Evolutionary conservation across 352 stramenopile genomes (phyloP).

Genomic region (Pythium oligandrum): DNA sequence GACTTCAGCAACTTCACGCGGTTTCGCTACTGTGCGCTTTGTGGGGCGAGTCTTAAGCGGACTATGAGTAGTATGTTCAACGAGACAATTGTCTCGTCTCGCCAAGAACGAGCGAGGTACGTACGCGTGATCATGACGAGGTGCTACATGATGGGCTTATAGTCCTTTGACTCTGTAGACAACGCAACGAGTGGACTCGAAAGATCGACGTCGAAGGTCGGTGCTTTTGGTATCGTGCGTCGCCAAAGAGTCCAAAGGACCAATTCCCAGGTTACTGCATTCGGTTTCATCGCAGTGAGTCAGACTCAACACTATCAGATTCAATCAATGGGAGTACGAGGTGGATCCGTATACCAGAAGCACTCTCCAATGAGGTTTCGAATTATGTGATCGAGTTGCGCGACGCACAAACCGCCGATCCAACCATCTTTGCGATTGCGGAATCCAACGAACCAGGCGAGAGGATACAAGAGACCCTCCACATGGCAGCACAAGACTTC

Average conservation of each 20-base stretch:
- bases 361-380: no score
- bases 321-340: no score
- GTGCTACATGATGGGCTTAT: not conserved
- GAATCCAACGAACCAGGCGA: not conserved
- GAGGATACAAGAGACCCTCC: not conserved
- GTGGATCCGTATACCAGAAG: no score
- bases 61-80: not conserved
- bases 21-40: not conserved
- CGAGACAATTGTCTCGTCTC: not conserved
- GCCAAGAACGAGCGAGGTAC: not conserved
- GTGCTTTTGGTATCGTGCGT: not conserved
- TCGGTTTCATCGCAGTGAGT: no score
- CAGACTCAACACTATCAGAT: no score
- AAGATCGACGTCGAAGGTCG: not conserved
- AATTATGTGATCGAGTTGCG: no score
- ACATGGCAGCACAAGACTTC: not conserved
- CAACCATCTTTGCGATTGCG: not conserved
- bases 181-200: not conserved
- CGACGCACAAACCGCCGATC: not conserved
- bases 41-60: not conserved
- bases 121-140: not conserved
- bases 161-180: not conserved
- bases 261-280: no score
- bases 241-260: not conserved
- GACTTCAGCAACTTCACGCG: not conserved